Evolutionary conservation across 73 alveolate genomes (phyloP).

Genomic region (Paramecium sonneborni): DNA sequence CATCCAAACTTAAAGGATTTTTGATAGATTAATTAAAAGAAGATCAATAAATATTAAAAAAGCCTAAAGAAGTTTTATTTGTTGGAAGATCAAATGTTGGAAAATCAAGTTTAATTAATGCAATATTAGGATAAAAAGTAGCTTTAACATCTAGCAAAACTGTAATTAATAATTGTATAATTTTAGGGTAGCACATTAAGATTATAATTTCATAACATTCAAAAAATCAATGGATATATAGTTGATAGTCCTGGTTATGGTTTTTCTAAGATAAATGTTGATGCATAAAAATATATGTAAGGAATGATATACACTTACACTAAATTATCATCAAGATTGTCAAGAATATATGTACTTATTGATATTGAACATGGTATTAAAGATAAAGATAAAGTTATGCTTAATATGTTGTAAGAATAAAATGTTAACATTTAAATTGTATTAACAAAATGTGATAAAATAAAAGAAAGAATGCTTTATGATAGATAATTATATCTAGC

Average conservation of each 20-base stretch:
- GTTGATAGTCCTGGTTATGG: slow-evolving; percentile 42
- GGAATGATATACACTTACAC: slow-evolving; percentile 1
- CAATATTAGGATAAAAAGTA: neutral
- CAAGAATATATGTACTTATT: neutral
- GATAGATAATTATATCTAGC: slow-evolving; percentile 36
- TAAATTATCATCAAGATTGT: slow-evolving; percentile 17
- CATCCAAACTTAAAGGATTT: neutral
- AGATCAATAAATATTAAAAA: neutral
- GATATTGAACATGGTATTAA: slow-evolving; percentile 36
- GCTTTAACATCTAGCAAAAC: neutral
- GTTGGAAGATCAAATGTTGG: slow-evolving; percentile 54
- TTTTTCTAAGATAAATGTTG: neutral
- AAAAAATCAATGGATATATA: neutral
- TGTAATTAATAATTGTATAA: neutral
- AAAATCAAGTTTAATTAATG: slow-evolving; percentile 41
- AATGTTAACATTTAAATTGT: slow-evolving; percentile 22
- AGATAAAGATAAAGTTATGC: neutral
- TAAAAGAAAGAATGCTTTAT: neutral
- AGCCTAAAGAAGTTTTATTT: slow-evolving; percentile 24
- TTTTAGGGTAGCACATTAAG: slow-evolving; percentile 23
- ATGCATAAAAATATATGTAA: neutral
- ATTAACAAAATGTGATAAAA: neutral
- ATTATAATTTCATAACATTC: slow-evolving; percentile 1
- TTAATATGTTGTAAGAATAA: neutral
- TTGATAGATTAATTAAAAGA: slow-evolving; percentile 16